A percentile compares a stretch with the other conserved stretches of the same genome.
These are phyloP conservation scores for Phytopythium oedochilum DNA, from an alignment of 352 stramenopile species.

Conservation along the genomic window DNA sequence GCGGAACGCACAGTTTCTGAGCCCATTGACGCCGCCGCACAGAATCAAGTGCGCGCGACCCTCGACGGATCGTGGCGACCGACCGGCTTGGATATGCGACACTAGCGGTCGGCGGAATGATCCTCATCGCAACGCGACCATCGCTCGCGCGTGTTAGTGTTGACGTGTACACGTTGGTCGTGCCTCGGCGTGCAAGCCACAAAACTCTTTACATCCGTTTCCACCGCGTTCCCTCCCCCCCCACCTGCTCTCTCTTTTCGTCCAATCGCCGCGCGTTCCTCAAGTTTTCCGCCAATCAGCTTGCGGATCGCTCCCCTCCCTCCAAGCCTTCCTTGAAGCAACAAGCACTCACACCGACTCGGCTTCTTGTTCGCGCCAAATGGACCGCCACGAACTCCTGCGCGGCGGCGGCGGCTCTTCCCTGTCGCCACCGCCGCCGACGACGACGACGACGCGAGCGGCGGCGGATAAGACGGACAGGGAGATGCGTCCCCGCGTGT, in stretches of 20 bases:
- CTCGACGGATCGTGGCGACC: too few relatives aligned
- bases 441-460: background rate
- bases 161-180: too few relatives aligned
- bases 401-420: background rate
- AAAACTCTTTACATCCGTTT: too few relatives aligned
- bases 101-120: too few relatives aligned
- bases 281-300: background rate
- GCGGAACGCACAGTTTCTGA: background rate
- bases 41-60: background rate
- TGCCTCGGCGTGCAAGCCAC: too few relatives aligned
- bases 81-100: too few relatives aligned
- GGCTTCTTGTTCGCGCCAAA: background rate
- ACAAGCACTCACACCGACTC: background rate
- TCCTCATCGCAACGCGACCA: too few relatives aligned
- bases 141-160: too few relatives aligned
- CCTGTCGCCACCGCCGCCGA: too few relatives aligned
- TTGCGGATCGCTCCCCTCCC: too few relatives aligned
- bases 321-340: background rate
- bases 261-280: background rate
- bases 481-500: background rate
- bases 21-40: too few relatives aligned
- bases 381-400: background rate
- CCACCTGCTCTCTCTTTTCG: background rate
- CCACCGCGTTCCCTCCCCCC: background rate
- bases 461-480: background rate